Conservation (phyloP, 2,329 filamentous ascomycete genomes). For the Monilinia fructicola region DNA sequence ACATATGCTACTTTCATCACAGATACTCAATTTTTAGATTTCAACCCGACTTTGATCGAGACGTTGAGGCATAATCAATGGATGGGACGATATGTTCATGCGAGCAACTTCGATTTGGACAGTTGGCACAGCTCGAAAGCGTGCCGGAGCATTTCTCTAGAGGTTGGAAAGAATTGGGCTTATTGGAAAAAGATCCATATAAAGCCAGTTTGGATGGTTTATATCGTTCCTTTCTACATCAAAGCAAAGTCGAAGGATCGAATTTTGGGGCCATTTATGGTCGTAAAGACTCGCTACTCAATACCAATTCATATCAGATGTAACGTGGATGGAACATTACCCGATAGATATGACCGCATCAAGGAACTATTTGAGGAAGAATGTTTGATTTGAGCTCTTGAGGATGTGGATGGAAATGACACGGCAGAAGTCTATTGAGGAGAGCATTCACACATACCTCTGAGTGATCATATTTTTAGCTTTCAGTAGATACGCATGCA, state of each 20-base stretch:
- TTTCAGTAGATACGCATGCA: too few species aligned
- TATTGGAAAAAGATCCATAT: background rate
- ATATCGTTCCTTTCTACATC: background rate
- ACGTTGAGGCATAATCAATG: background rate
- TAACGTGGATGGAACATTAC: background rate
- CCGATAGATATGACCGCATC: background rate
- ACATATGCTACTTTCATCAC: rapidly evolving
- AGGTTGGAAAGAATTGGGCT: background rate
- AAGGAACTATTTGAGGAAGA: background rate
- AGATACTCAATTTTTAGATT: background rate
- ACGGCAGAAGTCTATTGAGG: too few species aligned
- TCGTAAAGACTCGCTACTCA: rapidly evolving
- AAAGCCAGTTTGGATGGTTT: background rate
- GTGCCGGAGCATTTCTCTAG: background rate
- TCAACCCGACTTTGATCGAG: background rate
- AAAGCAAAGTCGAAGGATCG: background rate
- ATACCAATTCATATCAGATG: background rate
- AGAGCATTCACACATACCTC: too few species aligned
- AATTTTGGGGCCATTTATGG: background rate
- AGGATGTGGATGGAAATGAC: too few species aligned
- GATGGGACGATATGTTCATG: background rate
- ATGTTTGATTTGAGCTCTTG: too few species aligned
- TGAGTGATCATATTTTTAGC: too few species aligned
- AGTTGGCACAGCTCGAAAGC: background rate
- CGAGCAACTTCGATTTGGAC: background rate